Evolutionary conservation across 441 rosid species (phyloP).

Genomic region (Erodium moschatum): DNA sequence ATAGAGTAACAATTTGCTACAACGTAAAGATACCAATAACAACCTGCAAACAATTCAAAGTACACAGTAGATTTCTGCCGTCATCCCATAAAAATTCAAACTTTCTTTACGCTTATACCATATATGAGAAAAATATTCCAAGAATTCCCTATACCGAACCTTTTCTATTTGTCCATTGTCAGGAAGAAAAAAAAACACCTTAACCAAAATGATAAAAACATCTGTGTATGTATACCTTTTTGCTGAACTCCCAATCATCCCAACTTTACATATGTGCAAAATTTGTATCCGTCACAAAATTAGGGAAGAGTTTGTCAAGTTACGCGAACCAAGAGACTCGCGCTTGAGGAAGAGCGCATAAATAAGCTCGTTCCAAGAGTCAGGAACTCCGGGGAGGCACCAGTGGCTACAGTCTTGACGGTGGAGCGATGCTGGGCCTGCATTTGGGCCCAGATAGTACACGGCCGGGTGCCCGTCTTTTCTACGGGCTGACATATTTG

Average conservation of each 20-base stretch:
- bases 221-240: neutral
- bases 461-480: slow-evolving; percentile 84
- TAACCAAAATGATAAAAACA: neutral
- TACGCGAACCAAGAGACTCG: slow-evolving; percentile 18
- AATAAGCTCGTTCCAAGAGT: slow-evolving; percentile 83
- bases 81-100: neutral
- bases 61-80: too few relatives aligned
- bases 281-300: slow-evolving; percentile 4
- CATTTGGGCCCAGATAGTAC: slow-evolving; percentile 46
- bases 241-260: neutral
- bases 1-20: too few relatives aligned
- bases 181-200: neutral
- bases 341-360: slow-evolving; percentile 54
- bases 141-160: neutral
- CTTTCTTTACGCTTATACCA: neutral
- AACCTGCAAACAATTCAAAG: too few relatives aligned
- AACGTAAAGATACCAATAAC: too few relatives aligned
- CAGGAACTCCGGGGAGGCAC: slow-evolving; percentile 94
- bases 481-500: slow-evolving; percentile 57
- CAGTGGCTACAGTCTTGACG: slow-evolving; percentile 97
- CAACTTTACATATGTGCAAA: neutral
- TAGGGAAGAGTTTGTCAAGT: slow-evolving; percentile 19
- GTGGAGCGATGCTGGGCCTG: slow-evolving; percentile 45
- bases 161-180: neutral
- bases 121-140: neutral